Base-by-base conservation (phyloP, 139 green algal species). In the Protoeuglena noctilucae region DNA sequence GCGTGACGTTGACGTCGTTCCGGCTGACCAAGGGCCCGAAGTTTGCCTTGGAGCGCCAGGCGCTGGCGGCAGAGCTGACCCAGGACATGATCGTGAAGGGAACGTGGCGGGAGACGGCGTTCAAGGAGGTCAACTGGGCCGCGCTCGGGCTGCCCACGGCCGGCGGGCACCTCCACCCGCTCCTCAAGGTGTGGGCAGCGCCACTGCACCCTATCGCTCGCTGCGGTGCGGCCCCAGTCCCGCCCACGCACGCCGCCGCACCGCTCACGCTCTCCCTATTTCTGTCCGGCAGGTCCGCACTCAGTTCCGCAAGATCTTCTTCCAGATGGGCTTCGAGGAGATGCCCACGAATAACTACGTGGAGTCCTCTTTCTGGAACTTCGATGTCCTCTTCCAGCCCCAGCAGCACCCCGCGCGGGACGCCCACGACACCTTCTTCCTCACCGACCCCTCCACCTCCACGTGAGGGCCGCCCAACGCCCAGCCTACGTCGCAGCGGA, bases 401-500 rank as follows among this genome's bases (percentile, higher is more conserved):
- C 91, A 98, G 76, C 82, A 81, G 67, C 91, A 98, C 70, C 91
- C 91, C 16, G 91, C 91, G 0, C 64, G 91, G 4, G 91, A 98
- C 67, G 89, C 91, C 0, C 91, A 98, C 63, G 91, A 98, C 80
- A 98, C 91, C 56, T 98, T 98, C 76, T 97, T 97, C 71, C 71
- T 97, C 26, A 88, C 80, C 34, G 68, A 61, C 6, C 53, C 53
- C 25, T 7, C 47, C 9, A 56, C 16, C 26, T 58, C 4, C 28
- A 0, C 18, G 2, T 64, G 70, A 83, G 28, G 81, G 82, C 34
- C 75, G 78, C 12, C 58, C 64, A 27, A 84, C 81, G 2, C 67
- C 76, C 24, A 24, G n/a, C n/a, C n/a, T n/a, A n/a, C n/a, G n/a
- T n/a, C n/a, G n/a, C n/a, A n/a, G n/a, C n/a, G n/a, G n/a, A n/a